Percentiles rank a stretch among this genome's conserved stretches.
These are phyloP conservation scores for Globisporangium mamillatum DNA, from an alignment of 352 stramenopile species.

Conservation along the genomic window DNA sequence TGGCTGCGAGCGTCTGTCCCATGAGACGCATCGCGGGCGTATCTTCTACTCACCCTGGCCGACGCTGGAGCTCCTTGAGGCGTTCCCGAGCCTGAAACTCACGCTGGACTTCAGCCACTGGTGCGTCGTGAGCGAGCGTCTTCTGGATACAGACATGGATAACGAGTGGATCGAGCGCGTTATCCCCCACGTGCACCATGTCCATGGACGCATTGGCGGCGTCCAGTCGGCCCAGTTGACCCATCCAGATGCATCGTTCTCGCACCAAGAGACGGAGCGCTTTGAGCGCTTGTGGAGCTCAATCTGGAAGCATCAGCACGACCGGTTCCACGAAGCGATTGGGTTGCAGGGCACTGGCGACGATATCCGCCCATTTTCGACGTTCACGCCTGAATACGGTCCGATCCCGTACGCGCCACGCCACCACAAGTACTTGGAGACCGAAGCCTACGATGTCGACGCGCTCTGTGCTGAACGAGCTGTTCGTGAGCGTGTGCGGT, in stretches of 20 bases:
- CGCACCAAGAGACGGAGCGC: slow-evolving; percentile 29
- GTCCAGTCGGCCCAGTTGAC: slow-evolving; percentile 52
- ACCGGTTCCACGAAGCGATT: slow-evolving; percentile 13
- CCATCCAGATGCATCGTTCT: slow-evolving; percentile 32
- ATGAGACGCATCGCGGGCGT: slow-evolving; percentile 67
- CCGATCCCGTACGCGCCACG: slow-evolving; percentile 56
- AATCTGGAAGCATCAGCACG: slow-evolving; percentile 42
- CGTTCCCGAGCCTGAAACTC: slow-evolving; percentile 60
- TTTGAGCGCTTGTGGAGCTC: slow-evolving; percentile 55
- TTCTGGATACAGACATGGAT: slow-evolving; percentile 49
- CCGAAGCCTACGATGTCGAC: slow-evolving; percentile 53
- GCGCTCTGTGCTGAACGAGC: slow-evolving; percentile 39
- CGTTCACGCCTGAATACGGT: slow-evolving; percentile 76
- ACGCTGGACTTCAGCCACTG: slow-evolving; percentile 74
- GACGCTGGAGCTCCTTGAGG: slow-evolving; percentile 53
- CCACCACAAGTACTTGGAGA: slow-evolving; percentile 22
- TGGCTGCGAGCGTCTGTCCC: slow-evolving; percentile 31
- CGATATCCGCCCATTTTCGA: slow-evolving; percentile 26
- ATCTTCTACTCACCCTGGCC: slow-evolving; percentile 74
- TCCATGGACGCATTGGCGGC: slow-evolving; percentile 58
- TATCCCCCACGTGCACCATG: slow-evolving; percentile 54
- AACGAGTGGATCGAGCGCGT: slow-evolving; percentile 41
- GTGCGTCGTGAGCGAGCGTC: slow-evolving; percentile 52
- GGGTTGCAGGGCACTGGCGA: slow-evolving; percentile 10
- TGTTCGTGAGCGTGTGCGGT: slow-evolving; percentile 30